Percentiles rank a stretch among this genome's conserved stretches.
Evolutionary conservation across 129 eudicot genomes (phyloP).

Genomic region (Apium graveolens): DNA sequence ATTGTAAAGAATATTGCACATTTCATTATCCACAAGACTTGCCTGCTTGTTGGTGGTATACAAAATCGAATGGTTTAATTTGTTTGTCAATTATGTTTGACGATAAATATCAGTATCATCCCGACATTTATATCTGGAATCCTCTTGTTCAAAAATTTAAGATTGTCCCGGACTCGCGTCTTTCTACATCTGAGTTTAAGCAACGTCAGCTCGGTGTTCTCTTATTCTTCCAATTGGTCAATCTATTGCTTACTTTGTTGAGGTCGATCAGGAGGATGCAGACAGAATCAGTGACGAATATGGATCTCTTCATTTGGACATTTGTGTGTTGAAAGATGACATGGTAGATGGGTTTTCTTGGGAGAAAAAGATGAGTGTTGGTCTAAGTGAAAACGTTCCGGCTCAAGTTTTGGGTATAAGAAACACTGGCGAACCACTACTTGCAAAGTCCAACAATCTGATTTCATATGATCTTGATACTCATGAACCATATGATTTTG

Average conservation of each 20-base stretch:
- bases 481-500: not conserved
- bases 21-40: not conserved
- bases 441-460: no score
- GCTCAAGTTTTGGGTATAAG: not conserved
- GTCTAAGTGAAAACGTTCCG: no score
- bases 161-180: not conserved
- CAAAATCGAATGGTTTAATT: no score
- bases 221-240: not conserved
- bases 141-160: not conserved
- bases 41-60: not conserved
- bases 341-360: not conserved
- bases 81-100: no score
- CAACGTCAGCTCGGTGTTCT: no score
- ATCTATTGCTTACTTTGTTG: not conserved
- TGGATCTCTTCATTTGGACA: not conserved
- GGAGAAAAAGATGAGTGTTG: not conserved
- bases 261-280: not conserved
- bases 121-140: not conserved
- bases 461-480: no score
- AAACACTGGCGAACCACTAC: not conserved
- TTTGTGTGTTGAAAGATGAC: not conserved
- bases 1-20: not conserved
- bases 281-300: not conserved
- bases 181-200: no score
- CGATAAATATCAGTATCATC: no score